A percentile compares a stretch with the other conserved stretches of the same genome.
Evolutionary conservation across 2,329 filamentous ascomycete genomes (phyloP).

Genomic region (Cladosporium sphaerospermum): DNA sequence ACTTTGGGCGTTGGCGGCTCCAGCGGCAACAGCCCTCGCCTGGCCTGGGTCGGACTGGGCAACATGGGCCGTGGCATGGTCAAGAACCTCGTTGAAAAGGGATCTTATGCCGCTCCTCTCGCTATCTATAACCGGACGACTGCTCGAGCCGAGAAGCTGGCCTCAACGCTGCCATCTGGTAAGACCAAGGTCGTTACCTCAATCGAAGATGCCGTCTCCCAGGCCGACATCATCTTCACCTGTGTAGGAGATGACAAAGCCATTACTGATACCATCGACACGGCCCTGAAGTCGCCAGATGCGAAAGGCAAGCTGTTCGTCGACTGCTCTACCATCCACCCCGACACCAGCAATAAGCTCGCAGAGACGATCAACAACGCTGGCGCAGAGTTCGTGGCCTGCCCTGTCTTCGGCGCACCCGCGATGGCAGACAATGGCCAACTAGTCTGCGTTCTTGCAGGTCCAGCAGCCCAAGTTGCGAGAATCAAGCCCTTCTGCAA

Average conservation of each 20-base stretch:
- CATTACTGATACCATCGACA: constrained; percentile 9
- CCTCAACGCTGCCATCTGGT: constrained; percentile 51
- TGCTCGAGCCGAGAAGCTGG: constrained; percentile 59
- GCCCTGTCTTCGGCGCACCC: constrained; percentile 66
- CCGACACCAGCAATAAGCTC: constrained; percentile 66
- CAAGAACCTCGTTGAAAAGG: constrained; percentile 77
- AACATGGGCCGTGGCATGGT: constrained; percentile 86
- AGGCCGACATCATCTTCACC: constrained; percentile 73
- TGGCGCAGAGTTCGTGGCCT: constrained; percentile 69
- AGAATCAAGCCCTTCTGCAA: constrained; percentile 64
- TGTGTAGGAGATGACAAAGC: constrained; percentile 60
- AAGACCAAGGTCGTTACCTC: constrained; percentile 60
- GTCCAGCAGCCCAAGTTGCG: constrained; percentile 53
- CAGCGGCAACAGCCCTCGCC: constrained; percentile 16
- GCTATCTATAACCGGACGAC: constrained; percentile 75
- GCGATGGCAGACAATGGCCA: constrained; percentile 64
- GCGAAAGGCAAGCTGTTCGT: constrained; percentile 79
- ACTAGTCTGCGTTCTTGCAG: constrained; percentile 68
- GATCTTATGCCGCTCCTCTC: constrained; percentile 61
- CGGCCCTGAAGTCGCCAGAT: constrained; percentile 46
- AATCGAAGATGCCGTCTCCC: constrained; percentile 59
- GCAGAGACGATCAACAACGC: constrained; percentile 51
- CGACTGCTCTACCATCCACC: constrained; percentile 83
- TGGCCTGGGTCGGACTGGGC: constrained; percentile 77
- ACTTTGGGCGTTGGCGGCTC: neutral